Evolutionary conservation across 352 stramenopile species (phyloP).

Genomic region (Paralagenidium karlingii): DNA sequence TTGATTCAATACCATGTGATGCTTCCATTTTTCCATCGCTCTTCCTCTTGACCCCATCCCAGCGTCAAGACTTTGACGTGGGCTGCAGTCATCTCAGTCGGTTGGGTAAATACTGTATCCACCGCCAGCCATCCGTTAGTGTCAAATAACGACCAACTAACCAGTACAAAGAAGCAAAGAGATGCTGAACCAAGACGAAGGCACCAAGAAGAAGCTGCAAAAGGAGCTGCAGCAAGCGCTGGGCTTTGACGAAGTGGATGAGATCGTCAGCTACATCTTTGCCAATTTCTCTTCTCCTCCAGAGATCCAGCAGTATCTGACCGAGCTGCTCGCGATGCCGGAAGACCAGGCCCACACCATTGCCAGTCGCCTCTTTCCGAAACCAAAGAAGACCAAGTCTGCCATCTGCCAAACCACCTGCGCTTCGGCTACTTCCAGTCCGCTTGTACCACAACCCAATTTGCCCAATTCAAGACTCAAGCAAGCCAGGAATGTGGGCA

Average conservation of each 20-base stretch:
- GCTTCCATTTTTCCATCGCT: no score
- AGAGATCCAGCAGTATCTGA: constrained; percentile 42
- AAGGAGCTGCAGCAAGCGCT: constrained; percentile 5
- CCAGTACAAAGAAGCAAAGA: no score
- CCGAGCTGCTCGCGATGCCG: constrained; percentile 50
- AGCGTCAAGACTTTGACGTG: no score
- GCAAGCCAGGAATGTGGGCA: constrained; percentile 10
- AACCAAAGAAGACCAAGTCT: not conserved
- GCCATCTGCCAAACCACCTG: not conserved
- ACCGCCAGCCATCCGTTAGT: no score
- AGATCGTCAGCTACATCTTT: constrained; percentile 46
- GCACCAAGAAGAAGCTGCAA: constrained; percentile 1
- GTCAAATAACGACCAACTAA: no score
- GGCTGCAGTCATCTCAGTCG: no score
- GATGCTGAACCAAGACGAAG: no score
- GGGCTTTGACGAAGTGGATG: constrained; percentile 56
- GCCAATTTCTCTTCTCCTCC: constrained; percentile 26
- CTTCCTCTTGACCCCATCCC: no score
- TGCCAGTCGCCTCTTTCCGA: constrained; percentile 23
- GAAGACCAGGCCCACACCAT: constrained; percentile 29
- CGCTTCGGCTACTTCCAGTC: not conserved
- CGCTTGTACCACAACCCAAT: constrained; percentile 22
- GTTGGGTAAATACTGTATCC: no score
- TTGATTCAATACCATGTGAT: no score
- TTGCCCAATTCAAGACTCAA: constrained; percentile 35